Conservation (phyloP, 1,284 basidiomycete genomes). For the Microbotryum saponariae region DNA sequence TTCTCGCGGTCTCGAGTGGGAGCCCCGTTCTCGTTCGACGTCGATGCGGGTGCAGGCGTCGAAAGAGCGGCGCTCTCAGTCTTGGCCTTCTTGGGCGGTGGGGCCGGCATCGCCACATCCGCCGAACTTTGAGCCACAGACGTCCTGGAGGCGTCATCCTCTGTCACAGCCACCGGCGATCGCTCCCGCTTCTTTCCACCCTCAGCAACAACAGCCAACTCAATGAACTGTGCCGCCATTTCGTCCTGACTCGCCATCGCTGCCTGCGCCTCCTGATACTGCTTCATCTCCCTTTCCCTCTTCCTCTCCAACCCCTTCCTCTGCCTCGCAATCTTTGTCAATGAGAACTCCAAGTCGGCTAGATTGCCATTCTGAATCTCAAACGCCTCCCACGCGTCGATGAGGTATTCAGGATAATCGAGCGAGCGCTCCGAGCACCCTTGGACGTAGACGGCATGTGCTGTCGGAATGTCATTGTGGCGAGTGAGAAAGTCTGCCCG, state of each 20-base stretch:
- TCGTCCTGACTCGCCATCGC: too few species aligned
- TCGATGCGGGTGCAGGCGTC: background rate
- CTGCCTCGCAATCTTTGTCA: conserved; percentile 36
- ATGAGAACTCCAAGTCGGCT: conserved; percentile 58
- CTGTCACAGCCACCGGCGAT: conserved; percentile 6
- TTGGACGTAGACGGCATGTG: conserved; percentile 58
- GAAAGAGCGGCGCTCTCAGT: conserved; percentile 31
- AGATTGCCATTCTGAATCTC: conserved; percentile 74
- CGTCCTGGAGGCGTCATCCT: conserved; percentile 5
- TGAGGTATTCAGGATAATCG: conserved; percentile 87
- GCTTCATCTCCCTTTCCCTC: conserved; percentile 54
- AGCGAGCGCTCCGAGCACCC: conserved; percentile 55
- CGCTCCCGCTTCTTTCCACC: conserved; percentile 47
- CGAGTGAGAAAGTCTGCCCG: conserved; percentile 38
- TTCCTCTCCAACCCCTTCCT: conserved; percentile 59
- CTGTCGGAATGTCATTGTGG: conserved; percentile 47
- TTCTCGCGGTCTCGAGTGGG: conserved; percentile 82
- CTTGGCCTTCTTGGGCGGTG: conserved; percentile 30
- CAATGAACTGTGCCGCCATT: conserved; percentile 7
- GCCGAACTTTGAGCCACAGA: background rate
- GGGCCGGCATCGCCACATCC: conserved; percentile 11
- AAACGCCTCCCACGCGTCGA: conserved; percentile 78
- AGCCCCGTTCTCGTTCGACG: background rate
- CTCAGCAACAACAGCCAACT: conserved; percentile 4
- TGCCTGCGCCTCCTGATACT: conserved; percentile 12